A percentile compares a stretch with the other conserved stretches of the same genome.
These are phyloP conservation scores for Hyphodiscus hymeniophilus DNA, from an alignment of 495 filamentous ascomycete genomes.

Conservation along the genomic window DNA sequence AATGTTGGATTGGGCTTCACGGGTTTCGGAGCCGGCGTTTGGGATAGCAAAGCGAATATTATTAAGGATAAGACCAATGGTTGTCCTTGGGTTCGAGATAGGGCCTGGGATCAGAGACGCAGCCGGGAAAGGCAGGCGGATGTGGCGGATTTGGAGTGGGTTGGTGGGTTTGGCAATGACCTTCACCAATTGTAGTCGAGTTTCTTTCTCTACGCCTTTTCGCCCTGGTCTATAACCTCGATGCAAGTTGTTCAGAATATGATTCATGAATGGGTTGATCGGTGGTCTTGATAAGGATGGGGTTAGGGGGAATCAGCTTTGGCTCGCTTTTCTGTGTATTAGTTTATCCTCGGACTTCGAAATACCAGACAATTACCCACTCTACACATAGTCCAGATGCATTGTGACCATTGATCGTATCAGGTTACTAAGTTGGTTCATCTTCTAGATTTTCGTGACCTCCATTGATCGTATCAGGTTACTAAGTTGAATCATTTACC, in stretches of 20 bases:
- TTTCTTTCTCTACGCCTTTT: constrained; percentile 10
- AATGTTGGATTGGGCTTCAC: constrained; percentile 40
- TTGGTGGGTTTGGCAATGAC: constrained; percentile 64
- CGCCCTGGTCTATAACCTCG: constrained; percentile 2
- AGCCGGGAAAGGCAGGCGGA: constrained; percentile 47
- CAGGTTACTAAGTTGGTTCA: too few relatives aligned
- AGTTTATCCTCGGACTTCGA: constrained; percentile 21
- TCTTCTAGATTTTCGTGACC: too few relatives aligned
- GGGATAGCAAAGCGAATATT: constrained; percentile 31
- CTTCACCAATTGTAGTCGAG: constrained; percentile 50
- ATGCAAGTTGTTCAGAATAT: constrained; percentile 11
- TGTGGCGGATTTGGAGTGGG: constrained; percentile 76
- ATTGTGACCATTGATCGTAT: not conserved
- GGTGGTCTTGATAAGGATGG: constrained; percentile 1
- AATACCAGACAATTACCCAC: constrained; percentile 27
- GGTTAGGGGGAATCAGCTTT: constrained; percentile 9
- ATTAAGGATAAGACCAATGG: constrained; percentile 19
- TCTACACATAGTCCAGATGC: constrained; percentile 12
- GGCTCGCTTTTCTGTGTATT: constrained; percentile 27
- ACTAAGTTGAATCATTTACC: too few relatives aligned
- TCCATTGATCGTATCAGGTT: too few relatives aligned
- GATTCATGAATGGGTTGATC: constrained; percentile 4
- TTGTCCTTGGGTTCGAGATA: constrained; percentile 19
- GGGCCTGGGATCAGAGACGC: constrained; percentile 13
- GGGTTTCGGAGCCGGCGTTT: constrained; percentile 41